These are phyloP conservation scores for Taxillus chinensis DNA, from an alignment of 164 flowering plant genomes.

Conservation along the genomic window DNA sequence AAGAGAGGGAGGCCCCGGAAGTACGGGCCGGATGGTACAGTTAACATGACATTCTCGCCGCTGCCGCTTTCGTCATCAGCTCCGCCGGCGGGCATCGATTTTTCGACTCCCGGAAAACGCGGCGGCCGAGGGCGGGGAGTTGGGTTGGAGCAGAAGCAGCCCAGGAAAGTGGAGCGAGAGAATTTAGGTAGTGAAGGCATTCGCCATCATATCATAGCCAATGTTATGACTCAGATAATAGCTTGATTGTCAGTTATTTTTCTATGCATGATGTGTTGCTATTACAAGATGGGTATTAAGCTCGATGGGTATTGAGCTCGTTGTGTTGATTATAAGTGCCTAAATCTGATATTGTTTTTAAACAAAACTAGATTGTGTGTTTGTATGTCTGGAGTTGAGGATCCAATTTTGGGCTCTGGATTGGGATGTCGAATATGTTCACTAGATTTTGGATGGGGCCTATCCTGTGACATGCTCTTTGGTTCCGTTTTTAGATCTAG, in stretches of 20 bases:
- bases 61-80: slow-evolving; percentile 2
- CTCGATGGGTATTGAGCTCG: neutral
- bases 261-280: neutral
- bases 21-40: slow-evolving; percentile 1
- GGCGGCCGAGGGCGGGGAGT: neutral
- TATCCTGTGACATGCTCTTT: neutral
- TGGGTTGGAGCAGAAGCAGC: neutral
- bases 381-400: neutral
- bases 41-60: slow-evolving; percentile 1
- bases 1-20: slow-evolving; percentile 6
- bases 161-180: neutral
- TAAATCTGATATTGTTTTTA: no score
- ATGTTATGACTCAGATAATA: no score
- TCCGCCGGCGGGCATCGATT: neutral
- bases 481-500: neutral
- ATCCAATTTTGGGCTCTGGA: neutral
- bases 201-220: neutral
- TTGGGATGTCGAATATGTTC: neutral
- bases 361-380: no score
- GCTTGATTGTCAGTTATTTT: neutral
- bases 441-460: neutral
- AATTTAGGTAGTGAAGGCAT: neutral
- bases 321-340: no score
- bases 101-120: neutral
- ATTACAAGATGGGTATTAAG: neutral